Evolutionary conservation across 1,284 basidiomycete species (phyloP), one percentile per base, ranked within the genome.

Genomic region (Pascua sp.): DNA sequence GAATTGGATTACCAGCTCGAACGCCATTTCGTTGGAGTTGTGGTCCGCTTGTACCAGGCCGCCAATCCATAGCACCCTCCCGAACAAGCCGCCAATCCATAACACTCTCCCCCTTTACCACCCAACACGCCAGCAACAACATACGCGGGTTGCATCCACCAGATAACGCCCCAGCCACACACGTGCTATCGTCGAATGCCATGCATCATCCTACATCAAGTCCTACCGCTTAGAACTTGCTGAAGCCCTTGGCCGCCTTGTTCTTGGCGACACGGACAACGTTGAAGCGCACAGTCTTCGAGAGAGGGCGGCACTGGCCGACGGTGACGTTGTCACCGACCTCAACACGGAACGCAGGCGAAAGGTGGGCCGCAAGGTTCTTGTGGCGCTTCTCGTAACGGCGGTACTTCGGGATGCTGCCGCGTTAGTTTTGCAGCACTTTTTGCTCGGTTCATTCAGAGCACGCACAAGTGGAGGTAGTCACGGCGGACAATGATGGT

Each of bases 201-300:
- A 48, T 44, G 42, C 47, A 42, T 44, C 40, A 56, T 51, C 55
- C 55, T 56, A 56, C 55, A 56, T 49, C 45, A 52, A 52, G 51
- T 38, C 38, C 43, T 38, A 12, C 15, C 43, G 50, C 60, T 68
- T 84, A 97, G 85, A 96, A 97, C 86, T 94, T 95, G 81, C 85
- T 85, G 81, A 97, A 97, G 64, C 89, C 82, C 84, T 94, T 95
- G 65, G 86, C 81, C 17, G 89, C 89, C 84, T 91, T 91, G 86
- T 80, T 93, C 86, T 87, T 90, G 63, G 67, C 77, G 78, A 96
- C 92, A 77, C 91, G 88, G 76, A 97, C 80, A 61, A 97, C 92
- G 81, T 97, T 97, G 88, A 97, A 98, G 56, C 95, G 90, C 69
- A 98, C 94, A 51, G 95, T 98, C 84, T 99, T 99, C 67, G 95